Conservation (phyloP, 805 yeast genomes). For the Yarrowia hollandica region DNA sequence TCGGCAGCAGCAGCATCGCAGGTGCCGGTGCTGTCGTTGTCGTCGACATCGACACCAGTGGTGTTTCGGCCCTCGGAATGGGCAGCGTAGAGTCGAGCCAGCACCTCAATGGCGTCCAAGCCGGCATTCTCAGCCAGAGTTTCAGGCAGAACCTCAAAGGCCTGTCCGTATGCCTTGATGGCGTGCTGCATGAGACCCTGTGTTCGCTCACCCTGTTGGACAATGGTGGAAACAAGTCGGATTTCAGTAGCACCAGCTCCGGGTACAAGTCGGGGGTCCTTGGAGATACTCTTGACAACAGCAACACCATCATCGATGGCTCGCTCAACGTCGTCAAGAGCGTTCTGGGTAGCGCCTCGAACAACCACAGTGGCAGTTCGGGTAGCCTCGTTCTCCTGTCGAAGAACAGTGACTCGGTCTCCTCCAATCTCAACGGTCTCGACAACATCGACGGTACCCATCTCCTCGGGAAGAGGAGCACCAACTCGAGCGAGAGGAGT, state of each 20-base stretch:
- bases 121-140: conserved; percentile 94
- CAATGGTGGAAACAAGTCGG: conserved; percentile 76
- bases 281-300: conserved; percentile 83
- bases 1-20: conserved; percentile 68
- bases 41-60: conserved; percentile 77
- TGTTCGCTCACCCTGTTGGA: conserved; percentile 86
- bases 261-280: conserved; percentile 77
- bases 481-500: conserved; percentile 92
- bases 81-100: conserved; percentile 85
- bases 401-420: conserved; percentile 91
- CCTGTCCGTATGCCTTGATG: conserved; percentile 88
- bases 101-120: conserved; percentile 81
- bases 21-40: conserved; percentile 52
- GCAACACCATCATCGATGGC: conserved; percentile 97
- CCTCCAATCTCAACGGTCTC: conserved; percentile 96
- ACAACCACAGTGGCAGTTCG: conserved; percentile 89
- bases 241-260: conserved; percentile 97
- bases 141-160: conserved; percentile 92
- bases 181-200: conserved; percentile 93
- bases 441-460: conserved; percentile 83
- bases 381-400: conserved; percentile 65
- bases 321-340: conserved; percentile 91
- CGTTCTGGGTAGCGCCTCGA: conserved; percentile 95
- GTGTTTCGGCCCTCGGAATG: conserved; percentile 56
- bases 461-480: conserved; percentile 92